A percentile compares a stretch with the other conserved stretches of the same genome.
phyloP scores from a whole-genome alignment of 2,329 filamentous ascomycete genomes.

The Xylaria multiplex region DNA sequence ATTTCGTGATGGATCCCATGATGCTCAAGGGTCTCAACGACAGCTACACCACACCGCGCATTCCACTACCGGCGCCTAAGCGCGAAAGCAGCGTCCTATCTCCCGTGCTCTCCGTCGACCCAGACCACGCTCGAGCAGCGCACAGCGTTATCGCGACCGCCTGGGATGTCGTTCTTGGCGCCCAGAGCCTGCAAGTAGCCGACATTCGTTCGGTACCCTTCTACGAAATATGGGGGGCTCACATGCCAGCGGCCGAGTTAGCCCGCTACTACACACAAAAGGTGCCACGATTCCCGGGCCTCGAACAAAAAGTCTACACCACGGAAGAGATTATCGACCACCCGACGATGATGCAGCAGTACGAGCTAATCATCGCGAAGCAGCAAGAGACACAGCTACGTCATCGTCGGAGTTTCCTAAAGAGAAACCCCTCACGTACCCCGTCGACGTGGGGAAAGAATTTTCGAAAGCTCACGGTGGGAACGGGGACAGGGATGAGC shows the following conservation, averaged over 20 bases:
- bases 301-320: slow-evolving; percentile 51
- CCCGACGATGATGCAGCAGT: slow-evolving; percentile 61
- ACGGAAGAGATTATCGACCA: slow-evolving; percentile 62
- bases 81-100: slow-evolving; percentile 39
- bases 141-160: slow-evolving; percentile 55
- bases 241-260: slow-evolving; percentile 60
- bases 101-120: slow-evolving; percentile 49
- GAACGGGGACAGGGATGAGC: slow-evolving; percentile 14
- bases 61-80: slow-evolving; percentile 53
- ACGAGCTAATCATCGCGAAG: slow-evolving; percentile 53
- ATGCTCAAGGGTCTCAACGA: slow-evolving; percentile 57
- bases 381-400: slow-evolving; percentile 39
- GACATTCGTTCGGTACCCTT: slow-evolving; percentile 59
- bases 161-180: slow-evolving; percentile 59
- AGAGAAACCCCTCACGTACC: slow-evolving; percentile 36
- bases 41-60: slow-evolving; percentile 52
- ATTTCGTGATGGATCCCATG: slow-evolving; percentile 58
- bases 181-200: slow-evolving; percentile 53
- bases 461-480: slow-evolving; percentile 40
- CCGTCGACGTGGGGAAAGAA: slow-evolving; percentile 42
- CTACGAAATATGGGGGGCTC: slow-evolving; percentile 61
- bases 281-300: slow-evolving; percentile 53
- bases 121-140: slow-evolving; percentile 54
- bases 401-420: slow-evolving; percentile 40
- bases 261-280: slow-evolving; percentile 57